These are phyloP conservation scores for Aspergillus mulundensis DNA, from an alignment of 495 filamentous ascomycete species.

Conservation along the genomic window DNA sequence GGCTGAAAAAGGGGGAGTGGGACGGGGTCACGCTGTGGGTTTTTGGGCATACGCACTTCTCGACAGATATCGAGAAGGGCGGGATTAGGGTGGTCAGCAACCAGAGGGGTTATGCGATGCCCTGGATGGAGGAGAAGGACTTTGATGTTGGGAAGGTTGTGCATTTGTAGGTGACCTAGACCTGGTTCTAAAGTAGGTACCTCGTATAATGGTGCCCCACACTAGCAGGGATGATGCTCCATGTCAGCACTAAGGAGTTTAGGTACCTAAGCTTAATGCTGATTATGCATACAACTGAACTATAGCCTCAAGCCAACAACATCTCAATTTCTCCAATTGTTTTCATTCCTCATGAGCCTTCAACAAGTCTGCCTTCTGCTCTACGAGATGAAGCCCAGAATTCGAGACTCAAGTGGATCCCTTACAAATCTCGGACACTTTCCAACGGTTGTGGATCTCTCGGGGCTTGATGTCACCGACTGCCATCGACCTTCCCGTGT, in stretches of 20 bases:
- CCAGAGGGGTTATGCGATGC: conserved; percentile 48
- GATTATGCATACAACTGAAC: not conserved
- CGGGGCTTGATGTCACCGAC: conserved; percentile 4
- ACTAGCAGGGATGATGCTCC: not conserved
- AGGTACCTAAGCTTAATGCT: not conserved
- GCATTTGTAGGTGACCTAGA: not conserved
- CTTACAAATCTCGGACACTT: conserved; percentile 3
- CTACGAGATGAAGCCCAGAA: too few relatives aligned
- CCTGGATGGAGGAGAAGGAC: conserved; percentile 15
- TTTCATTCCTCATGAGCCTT: too few relatives aligned
- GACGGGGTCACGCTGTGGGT: conserved; percentile 39
- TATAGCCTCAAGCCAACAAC: too few relatives aligned
- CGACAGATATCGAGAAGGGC: conserved; percentile 32
- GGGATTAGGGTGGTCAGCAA: conserved; percentile 45
- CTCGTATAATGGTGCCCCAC: too few relatives aligned
- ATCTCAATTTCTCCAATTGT: too few relatives aligned
- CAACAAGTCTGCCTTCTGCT: too few relatives aligned
- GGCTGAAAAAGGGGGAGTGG: not conserved
- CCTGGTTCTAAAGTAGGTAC: too few relatives aligned
- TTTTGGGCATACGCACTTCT: conserved; percentile 52
- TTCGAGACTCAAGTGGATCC: not conserved
- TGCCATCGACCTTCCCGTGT: not conserved
- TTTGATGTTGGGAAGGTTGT: conserved; percentile 18
- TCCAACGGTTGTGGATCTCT: conserved; percentile 1
- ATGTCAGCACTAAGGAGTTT: not conserved